Conservation (phyloP, 371 early-diverging fungal genomes). For the Cokeromyces recurvatus region DNA sequence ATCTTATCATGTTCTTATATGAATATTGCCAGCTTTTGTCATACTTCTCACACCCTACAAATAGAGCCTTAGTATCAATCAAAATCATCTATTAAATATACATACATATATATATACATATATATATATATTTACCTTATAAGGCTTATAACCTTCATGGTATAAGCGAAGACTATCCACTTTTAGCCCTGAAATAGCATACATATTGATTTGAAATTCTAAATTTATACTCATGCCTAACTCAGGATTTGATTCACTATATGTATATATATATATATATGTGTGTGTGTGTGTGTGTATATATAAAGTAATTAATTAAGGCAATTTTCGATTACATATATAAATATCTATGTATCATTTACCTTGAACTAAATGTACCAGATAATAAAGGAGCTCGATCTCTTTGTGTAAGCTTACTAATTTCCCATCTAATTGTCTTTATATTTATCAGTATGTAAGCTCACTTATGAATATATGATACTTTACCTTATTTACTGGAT, state of each 20-base stretch:
- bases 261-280: no score
- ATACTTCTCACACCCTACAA: slow-evolving; percentile 68
- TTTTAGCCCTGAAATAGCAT: slow-evolving; percentile 68
- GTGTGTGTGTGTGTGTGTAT: no score
- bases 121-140: slow-evolving; percentile 50
- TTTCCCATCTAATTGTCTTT: slow-evolving; percentile 63
- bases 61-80: no score
- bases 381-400: slow-evolving; percentile 60
- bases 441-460: slow-evolving; percentile 48
- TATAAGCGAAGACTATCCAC: slow-evolving; percentile 73
- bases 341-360: neutral
- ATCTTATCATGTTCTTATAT: slow-evolving; percentile 49
- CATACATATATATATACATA: neutral
- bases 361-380: slow-evolving; percentile 58
- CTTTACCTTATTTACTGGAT: slow-evolving; percentile 72
- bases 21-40: slow-evolving; percentile 73
- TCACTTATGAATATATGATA: slow-evolving; percentile 35
- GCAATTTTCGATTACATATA: no score
- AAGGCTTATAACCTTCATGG: slow-evolving; percentile 79
- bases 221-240: slow-evolving; percentile 57
- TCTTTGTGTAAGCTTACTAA: slow-evolving; percentile 57
- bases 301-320: no score
- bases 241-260: slow-evolving; percentile 50
- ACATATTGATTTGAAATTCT: slow-evolving; percentile 72
- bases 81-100: no score